Evolutionary conservation across 768 basidiomycete species (phyloP).

Genomic region (Cyclocybe aegerita): DNA sequence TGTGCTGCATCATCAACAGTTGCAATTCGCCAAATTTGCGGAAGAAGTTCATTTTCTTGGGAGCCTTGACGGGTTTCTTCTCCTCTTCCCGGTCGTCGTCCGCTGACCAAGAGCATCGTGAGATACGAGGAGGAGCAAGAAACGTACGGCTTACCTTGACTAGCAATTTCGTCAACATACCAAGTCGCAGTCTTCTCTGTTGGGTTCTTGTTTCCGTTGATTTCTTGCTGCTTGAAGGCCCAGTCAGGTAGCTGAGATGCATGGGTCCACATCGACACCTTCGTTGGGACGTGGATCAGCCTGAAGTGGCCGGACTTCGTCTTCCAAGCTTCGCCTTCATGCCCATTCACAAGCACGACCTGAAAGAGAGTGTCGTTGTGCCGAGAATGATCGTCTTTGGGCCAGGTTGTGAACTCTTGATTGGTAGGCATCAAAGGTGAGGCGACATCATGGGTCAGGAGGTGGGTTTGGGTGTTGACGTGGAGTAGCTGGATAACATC

Average conservation of each 20-base stretch:
- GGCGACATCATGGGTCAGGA: slow-evolving; percentile 96
- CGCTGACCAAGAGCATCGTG: slow-evolving; percentile 25
- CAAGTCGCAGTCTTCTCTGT: slow-evolving; percentile 81
- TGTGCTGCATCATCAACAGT: slow-evolving; percentile 95
- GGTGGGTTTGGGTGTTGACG: slow-evolving; percentile 74
- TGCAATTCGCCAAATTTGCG: slow-evolving; percentile 94
- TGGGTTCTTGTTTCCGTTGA: slow-evolving; percentile 95
- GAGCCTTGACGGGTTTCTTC: slow-evolving; percentile 53
- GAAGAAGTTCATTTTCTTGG: slow-evolving; percentile 89
- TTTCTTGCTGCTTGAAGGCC: slow-evolving; percentile 96
- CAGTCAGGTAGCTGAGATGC: slow-evolving; percentile 85
- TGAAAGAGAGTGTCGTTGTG: slow-evolving; percentile 91
- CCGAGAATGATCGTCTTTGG: slow-evolving; percentile 72
- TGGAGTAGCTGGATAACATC: slow-evolving; percentile 91
- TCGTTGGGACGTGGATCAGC: slow-evolving; percentile 85
- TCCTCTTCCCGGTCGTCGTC: slow-evolving; percentile 53
- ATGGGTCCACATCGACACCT: slow-evolving; percentile 95
- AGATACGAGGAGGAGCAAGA: not conserved
- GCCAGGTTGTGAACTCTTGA: slow-evolving; percentile 95
- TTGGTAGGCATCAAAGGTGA: slow-evolving; percentile 97
- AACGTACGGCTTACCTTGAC: slow-evolving; percentile 31
- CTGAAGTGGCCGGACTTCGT: slow-evolving; percentile 94
- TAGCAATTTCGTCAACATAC: slow-evolving; percentile 84
- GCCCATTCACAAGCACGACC: slow-evolving; percentile 68
- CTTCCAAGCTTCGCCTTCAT: slow-evolving; percentile 83